phyloP scores from a whole-genome alignment of 441 rosid genomes.

The Bruguiera hainesii region DNA sequence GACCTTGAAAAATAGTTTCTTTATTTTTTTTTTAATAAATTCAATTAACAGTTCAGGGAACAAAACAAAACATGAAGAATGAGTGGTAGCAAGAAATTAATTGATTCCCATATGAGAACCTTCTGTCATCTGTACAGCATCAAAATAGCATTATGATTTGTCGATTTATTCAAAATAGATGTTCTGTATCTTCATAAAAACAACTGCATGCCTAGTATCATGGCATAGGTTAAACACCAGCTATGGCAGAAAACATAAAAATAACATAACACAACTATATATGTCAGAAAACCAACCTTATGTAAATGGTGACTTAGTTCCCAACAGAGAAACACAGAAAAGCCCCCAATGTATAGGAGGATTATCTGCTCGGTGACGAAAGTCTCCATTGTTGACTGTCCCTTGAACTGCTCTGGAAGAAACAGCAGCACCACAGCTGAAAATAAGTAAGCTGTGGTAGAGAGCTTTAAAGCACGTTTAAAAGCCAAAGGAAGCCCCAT shows the following conservation, averaged over 20 bases:
- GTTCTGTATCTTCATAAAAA: no score
- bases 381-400: slow-evolving; percentile 36
- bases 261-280: neutral
- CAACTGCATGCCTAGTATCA: no score
- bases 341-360: slow-evolving; percentile 48
- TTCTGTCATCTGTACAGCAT: no score
- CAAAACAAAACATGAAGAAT: no score
- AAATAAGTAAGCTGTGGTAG: slow-evolving; percentile 40
- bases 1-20: neutral
- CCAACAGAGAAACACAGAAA: slow-evolving; percentile 73
- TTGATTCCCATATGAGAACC: no score
- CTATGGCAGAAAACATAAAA: neutral
- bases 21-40: neutral
- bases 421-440: slow-evolving; percentile 43
- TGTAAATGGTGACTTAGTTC: slow-evolving; percentile 73
- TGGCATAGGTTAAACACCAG: neutral
- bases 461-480: slow-evolving; percentile 54
- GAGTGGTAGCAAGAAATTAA: no score
- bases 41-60: no score
- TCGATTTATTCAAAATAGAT: no score
- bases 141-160: no score
- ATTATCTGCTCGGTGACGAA: slow-evolving; percentile 52
- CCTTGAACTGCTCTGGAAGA: slow-evolving; percentile 34
- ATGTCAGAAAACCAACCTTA: slow-evolving; percentile 49
- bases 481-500: slow-evolving; percentile 70